phyloP scores from a whole-genome alignment of 345 rosid genomes.

The Salix caprea region DNA sequence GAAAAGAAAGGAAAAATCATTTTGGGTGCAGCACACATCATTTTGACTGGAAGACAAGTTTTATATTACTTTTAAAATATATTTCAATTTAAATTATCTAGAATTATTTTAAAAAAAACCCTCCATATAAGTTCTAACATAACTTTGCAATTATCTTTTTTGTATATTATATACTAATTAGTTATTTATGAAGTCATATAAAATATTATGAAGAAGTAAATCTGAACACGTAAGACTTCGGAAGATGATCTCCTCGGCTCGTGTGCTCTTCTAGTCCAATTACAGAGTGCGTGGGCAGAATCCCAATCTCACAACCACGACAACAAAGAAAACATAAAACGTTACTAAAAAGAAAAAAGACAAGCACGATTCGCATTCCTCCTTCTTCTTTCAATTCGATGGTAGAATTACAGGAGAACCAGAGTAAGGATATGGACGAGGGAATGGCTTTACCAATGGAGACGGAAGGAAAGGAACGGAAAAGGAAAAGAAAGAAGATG shows the following conservation, averaged over 20 bases:
- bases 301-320: background rate
- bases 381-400: background rate
- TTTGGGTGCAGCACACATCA: too few species aligned
- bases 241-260: background rate
- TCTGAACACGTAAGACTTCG: background rate
- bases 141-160: too few species aligned
- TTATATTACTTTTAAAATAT: too few species aligned
- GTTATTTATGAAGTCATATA: too few species aligned
- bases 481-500: constrained; percentile 9
- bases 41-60: too few species aligned
- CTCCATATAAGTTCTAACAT: too few species aligned
- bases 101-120: too few species aligned
- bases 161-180: too few species aligned
- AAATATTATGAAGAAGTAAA: background rate
- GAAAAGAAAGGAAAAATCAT: too few species aligned
- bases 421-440: background rate
- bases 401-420: background rate
- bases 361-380: background rate
- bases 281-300: background rate
- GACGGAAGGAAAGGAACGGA: constrained; percentile 9
- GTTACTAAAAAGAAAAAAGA: background rate
- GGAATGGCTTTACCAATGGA: background rate
- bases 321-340: background rate
- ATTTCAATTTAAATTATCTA: too few species aligned
- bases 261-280: too few species aligned